phyloP scores from a whole-genome alignment of 176 grass and related monocot species.

The Bromus sterilis region DNA sequence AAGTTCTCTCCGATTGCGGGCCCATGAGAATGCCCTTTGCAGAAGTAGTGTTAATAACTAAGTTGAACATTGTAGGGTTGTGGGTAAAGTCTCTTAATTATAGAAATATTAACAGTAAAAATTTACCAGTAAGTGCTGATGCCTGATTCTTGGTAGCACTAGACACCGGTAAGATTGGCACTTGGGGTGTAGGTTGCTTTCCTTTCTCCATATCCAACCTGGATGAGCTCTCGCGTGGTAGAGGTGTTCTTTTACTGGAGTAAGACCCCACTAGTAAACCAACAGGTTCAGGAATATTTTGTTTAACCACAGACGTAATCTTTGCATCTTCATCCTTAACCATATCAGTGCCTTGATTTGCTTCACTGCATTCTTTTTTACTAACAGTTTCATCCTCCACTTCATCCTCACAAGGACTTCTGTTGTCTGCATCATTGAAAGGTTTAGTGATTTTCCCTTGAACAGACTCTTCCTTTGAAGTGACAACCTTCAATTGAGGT shows the following conservation, averaged over 20 bases:
- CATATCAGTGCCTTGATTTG: conserved; percentile 19
- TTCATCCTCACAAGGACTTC: conserved; percentile 32
- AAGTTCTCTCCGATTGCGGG: neutral
- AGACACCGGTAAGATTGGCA: conserved; percentile 20
- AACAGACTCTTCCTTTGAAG: conserved; percentile 20
- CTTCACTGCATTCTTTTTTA: conserved; percentile 15
- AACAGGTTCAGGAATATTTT: conserved; percentile 22
- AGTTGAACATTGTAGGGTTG: neutral
- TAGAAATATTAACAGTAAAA: conserved; percentile 19
- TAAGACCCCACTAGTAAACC: conserved; percentile 1
- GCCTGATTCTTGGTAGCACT: conserved; percentile 30
- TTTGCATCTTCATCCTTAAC: conserved; percentile 24
- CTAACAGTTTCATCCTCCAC: conserved; percentile 35
- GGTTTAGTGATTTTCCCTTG: conserved; percentile 24
- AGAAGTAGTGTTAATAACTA: conserved; percentile 3
- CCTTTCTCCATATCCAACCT: conserved; percentile 39
- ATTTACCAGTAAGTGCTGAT: conserved; percentile 48
- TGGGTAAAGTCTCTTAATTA: neutral
- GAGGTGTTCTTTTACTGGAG: conserved; percentile 29
- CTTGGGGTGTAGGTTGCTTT: conserved; percentile 28
- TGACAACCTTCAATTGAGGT: conserved; percentile 27
- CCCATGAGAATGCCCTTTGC: neutral
- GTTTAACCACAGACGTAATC: neutral
- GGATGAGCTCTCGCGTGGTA: conserved; percentile 23
- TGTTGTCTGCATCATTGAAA: neutral